A percentile compares a stretch with the other conserved stretches of the same genome.
phyloP scores from a whole-genome alignment of 257 asterid species.

The Fraxinus excelsior region DNA sequence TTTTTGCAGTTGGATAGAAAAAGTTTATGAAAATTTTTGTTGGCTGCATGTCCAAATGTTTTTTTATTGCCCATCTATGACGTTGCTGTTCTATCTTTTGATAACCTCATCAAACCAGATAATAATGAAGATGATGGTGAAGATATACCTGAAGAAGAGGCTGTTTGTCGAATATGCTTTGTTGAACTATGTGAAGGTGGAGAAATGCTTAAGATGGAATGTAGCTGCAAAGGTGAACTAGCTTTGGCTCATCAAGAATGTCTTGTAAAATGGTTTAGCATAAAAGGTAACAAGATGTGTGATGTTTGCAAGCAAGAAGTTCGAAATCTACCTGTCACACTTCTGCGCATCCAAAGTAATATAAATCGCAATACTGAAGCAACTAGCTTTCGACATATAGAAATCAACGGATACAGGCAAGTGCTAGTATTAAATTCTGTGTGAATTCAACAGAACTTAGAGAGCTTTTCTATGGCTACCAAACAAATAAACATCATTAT shows the following conservation, averaged over 20 bases:
- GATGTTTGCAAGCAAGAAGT: conserved; percentile 93
- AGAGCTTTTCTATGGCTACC: background rate
- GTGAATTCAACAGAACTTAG: background rate
- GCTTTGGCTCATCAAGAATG: conserved; percentile 27
- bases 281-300: conserved; percentile 89
- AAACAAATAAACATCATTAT: background rate
- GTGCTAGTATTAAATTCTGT: conserved; percentile 8
- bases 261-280: conserved; percentile 69
- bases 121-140: conserved; percentile 56
- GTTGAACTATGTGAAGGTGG: conserved; percentile 22
- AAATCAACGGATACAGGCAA: conserved; percentile 72
- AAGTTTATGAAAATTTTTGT: background rate
- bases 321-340: conserved; percentile 78
- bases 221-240: conserved; percentile 33
- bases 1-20: background rate
- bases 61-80: background rate
- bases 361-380: conserved; percentile 31
- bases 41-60: no score
- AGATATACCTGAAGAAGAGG: conserved; percentile 54
- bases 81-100: conserved; percentile 3
- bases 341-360: conserved; percentile 65
- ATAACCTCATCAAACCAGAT: conserved; percentile 39
- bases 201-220: conserved; percentile 25
- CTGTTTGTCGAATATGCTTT: conserved; percentile 33
- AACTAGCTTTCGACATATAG: conserved; percentile 37